phyloP scores from a whole-genome alignment of 805 yeast genomes.

The Lachancea meyersii region DNA sequence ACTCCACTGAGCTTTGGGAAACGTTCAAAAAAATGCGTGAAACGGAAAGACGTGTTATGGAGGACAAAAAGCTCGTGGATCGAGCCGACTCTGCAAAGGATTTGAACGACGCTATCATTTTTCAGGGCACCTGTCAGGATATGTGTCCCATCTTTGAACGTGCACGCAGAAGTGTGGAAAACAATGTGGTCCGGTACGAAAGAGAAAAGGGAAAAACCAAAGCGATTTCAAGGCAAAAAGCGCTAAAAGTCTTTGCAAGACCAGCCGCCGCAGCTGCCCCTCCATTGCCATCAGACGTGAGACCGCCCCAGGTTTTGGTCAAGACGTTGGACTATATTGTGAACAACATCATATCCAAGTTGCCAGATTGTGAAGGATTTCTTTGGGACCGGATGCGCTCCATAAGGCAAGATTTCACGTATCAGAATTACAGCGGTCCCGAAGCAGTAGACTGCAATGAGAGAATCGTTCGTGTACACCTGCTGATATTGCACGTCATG shows the following conservation, averaged over 20 bases:
- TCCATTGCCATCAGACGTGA: slow-evolving; percentile 92
- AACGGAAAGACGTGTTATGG: slow-evolving; percentile 72
- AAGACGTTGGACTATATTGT: slow-evolving; percentile 67
- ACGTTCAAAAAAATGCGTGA: slow-evolving; percentile 69
- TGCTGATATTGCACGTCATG: slow-evolving; percentile 78
- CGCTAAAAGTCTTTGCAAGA: slow-evolving; percentile 88
- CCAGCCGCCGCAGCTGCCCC: slow-evolving; percentile 99
- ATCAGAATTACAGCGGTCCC: slow-evolving; percentile 87
- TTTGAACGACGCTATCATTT: slow-evolving; percentile 79
- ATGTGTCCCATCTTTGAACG: slow-evolving; percentile 97
- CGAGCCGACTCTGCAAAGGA: slow-evolving; percentile 76
- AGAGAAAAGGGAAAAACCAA: slow-evolving; percentile 51
- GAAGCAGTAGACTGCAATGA: slow-evolving; percentile 94
- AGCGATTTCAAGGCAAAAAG: slow-evolving; percentile 50
- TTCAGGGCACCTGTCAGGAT: slow-evolving; percentile 81
- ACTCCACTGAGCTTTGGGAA: slow-evolving; percentile 68
- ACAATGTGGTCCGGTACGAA: slow-evolving; percentile 76
- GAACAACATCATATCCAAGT: slow-evolving; percentile 50
- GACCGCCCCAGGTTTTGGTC: slow-evolving; percentile 77
- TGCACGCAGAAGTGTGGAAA: slow-evolving; percentile 78
- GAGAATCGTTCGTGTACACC: slow-evolving; percentile 81
- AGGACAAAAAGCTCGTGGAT: slow-evolving; percentile 74
- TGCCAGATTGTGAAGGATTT: slow-evolving; percentile 85
- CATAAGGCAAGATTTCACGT: slow-evolving; percentile 93
- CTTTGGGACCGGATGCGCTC: slow-evolving; percentile 97